Evolutionary conservation across 139 green algal genomes (phyloP).

Genomic region (Zygnema circumcarinatum): DNA sequence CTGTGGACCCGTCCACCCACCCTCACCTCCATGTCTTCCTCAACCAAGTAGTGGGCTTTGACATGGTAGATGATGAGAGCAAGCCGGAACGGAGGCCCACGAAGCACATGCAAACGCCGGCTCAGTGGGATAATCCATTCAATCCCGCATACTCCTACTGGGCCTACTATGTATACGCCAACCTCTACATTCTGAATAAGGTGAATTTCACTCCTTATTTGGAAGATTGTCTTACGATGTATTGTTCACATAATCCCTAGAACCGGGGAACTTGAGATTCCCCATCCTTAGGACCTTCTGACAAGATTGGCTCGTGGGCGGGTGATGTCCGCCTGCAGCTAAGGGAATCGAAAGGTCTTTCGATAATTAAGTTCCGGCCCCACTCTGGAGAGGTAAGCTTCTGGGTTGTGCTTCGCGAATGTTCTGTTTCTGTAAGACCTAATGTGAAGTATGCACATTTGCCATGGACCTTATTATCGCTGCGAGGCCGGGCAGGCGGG

Average conservation of each 20-base stretch:
- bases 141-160: slow-evolving; percentile 97
- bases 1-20: slow-evolving; percentile 88
- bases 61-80: slow-evolving; percentile 99
- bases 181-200: slow-evolving; percentile 93
- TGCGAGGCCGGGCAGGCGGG: too few relatives aligned
- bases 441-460: too few relatives aligned
- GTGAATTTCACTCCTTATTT: slow-evolving; percentile 10
- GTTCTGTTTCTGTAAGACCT: too few relatives aligned
- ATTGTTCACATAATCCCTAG: too few relatives aligned
- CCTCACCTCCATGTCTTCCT: slow-evolving; percentile 98
- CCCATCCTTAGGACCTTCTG: too few relatives aligned
- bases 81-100: slow-evolving; percentile 93
- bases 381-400: slow-evolving; percentile 69
- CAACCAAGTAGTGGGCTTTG: slow-evolving; percentile 91
- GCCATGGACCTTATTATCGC: too few relatives aligned
- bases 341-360: slow-evolving; percentile 85
- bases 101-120: slow-evolving; percentile 89
- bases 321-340: too few relatives aligned
- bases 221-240: too few relatives aligned
- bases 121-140: slow-evolving; percentile 77
- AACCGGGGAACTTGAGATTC: too few relatives aligned
- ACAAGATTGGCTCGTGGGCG: too few relatives aligned
- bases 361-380: slow-evolving; percentile 90
- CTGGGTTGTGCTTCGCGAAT: too few relatives aligned
- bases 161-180: slow-evolving; percentile 97